Conservation (phyloP, 208 protist genomes). For the Leishmania gerbilli region DNA sequence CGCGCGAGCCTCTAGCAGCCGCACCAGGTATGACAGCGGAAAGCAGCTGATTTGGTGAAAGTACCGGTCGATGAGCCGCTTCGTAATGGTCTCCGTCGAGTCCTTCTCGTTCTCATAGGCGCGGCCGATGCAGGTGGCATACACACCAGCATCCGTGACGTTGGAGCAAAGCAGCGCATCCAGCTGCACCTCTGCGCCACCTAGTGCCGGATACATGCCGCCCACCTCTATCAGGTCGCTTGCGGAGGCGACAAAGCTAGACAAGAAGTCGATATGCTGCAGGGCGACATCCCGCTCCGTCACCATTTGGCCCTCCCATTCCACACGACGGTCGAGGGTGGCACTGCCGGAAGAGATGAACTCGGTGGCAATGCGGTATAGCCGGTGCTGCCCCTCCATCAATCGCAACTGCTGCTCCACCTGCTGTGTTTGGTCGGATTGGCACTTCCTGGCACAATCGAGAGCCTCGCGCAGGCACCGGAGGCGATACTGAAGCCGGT, state of each 20-base stretch:
- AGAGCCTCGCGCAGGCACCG: constrained; percentile 72
- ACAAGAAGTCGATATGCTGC: constrained; percentile 70
- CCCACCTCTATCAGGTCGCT: constrained; percentile 64
- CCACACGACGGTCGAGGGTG: constrained; percentile 39
- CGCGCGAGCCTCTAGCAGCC: constrained; percentile 60
- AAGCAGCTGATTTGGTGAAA: constrained; percentile 48
- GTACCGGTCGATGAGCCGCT: constrained; percentile 64
- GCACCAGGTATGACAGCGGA: constrained; percentile 71
- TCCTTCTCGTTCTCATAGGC: constrained; percentile 53
- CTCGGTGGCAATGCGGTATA: constrained; percentile 56
- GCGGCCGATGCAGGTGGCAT: constrained; percentile 59
- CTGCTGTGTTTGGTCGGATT: constrained; percentile 66
- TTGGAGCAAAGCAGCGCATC: constrained; percentile 63
- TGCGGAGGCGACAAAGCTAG: constrained; percentile 52
- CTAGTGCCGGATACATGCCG: constrained; percentile 79
- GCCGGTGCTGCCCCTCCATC: constrained; percentile 72
- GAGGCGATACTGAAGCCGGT: constrained; percentile 73
- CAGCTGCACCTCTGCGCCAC: constrained; percentile 87
- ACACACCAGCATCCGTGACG: constrained; percentile 60
- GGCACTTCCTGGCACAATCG: constrained; percentile 68
- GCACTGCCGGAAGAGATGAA: constrained; percentile 66
- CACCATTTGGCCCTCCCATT: constrained; percentile 42
- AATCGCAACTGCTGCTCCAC: constrained; percentile 70
- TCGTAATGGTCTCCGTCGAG: constrained; percentile 55
- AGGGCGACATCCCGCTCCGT: constrained; percentile 73